Evolutionary conservation across 805 yeast genomes (phyloP), one percentile per base, ranked within the genome.

Genomic region (Candida patagonica): DNA sequence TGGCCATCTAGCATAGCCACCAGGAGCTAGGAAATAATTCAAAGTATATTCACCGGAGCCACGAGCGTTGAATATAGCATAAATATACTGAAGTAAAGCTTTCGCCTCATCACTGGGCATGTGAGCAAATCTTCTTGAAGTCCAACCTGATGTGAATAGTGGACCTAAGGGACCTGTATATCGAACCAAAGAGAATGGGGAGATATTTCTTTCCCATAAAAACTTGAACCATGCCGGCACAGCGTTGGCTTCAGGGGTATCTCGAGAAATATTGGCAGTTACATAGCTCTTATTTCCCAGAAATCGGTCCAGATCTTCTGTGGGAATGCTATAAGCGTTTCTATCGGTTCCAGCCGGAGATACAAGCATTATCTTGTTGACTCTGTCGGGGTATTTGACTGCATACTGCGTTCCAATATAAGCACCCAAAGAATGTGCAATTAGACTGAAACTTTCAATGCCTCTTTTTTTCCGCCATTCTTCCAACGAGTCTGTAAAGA

Each of bases 21-120:
- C 98, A 5, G 96, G 94, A 0, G 85, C 88, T 19, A 89, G 63
- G 15, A 87, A 66, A 54, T 80, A 82, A 49, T 85, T 82, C 48
- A 92, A 65, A 67, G 89, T 78, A 57, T 89, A 89, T 61, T 89
- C 98, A 5, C 97, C 97, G 0, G 94, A 83, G 0, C 98, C 98
- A 3, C 69, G 74, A 6, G 84, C 80, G 48, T 79, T 83, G 67
- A 92, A 92, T 9, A 88, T 84, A 3, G 78, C 74, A 59, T 89
- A 88, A 0, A 89, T 67, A 57, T 92, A 92, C 48, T 68, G 67
- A 54, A 92, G 97, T 48, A 89, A 63, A 5, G 74, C 64, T 17
- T 60, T 58, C 17, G 69, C 60, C 51, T 78, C 80, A 23, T 53
- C 55, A 2, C 42, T 43, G 5, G 59, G 46, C 30, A 84, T 62